Evolutionary conservation across 1,284 basidiomycete species (phyloP), one percentile per base, ranked within the genome.

Genomic region (Ceraceosorus guamensis): DNA sequence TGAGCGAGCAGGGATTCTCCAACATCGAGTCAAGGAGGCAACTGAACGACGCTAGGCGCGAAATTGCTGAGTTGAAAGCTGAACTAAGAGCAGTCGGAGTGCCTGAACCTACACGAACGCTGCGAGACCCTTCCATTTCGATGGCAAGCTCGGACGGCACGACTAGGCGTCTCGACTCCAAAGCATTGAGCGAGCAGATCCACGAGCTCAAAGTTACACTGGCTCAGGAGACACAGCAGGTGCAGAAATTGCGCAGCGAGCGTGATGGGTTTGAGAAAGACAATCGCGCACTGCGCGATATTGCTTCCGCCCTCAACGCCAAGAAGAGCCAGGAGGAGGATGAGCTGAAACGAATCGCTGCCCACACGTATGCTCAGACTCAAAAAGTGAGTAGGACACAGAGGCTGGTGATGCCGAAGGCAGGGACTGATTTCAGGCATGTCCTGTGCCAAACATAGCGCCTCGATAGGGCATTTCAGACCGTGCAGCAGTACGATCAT

Each of bases 61-160:
- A 63, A 31, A 67, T 65, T 50, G 61, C 55, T 7, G 60, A 60
- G 46, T 61, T 67, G 48, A 61, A 67, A 48, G 63, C 59, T 11
- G 65, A 67, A 30, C 55, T 67, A 31, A 61, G 57, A 32, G 33
- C 59, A 11, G 56, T 63, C 24, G 24, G 24, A 24, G 24, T 24
- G 24, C 24, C 24, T 1, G 24, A 24, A 24, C 24, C 24, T 24
- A 24, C 24, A 24, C 24, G 24, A 24, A 24, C 24, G 24, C 24
- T 24, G 24, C 24, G 24, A 24, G 24, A 24, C 24, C 24, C 24
- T 24, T 24, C 24, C 24, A 24, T 24, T 3, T 24, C 24, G 24
- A 24, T 24, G 24, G 24, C 24, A 24, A 24, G 24, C 24, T 24
- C 24, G 24, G 24, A 24, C 24, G 24, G 24, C 24, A 24, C 24